Conservation (phyloP, 495 filamentous ascomycete species). For the Neurospora sp. region DNA sequence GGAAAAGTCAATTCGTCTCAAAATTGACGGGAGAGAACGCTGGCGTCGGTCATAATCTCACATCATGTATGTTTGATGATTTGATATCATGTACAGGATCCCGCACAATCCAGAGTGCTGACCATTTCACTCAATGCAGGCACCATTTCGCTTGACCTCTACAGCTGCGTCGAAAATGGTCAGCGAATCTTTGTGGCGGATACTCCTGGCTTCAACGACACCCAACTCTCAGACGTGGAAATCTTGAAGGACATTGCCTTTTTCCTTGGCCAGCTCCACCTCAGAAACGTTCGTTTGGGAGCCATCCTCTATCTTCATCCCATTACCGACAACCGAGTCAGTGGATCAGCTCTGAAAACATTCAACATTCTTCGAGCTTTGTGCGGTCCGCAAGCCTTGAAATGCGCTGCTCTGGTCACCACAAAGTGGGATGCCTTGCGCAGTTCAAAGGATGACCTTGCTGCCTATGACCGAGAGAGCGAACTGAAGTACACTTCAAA, state of each 20-base stretch:
- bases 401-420: neutral
- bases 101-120: neutral
- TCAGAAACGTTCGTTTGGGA: neutral
- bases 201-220: constrained; percentile 40
- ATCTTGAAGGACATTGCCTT: constrained; percentile 30
- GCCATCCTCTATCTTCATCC: neutral
- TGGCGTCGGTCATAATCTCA: constrained; percentile 14
- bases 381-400: neutral
- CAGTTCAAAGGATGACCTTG: neutral
- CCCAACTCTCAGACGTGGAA: constrained; percentile 23
- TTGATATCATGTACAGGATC: neutral
- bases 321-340: neutral
- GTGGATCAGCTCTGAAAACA: neutral
- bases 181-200: constrained; percentile 23
- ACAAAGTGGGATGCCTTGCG: neutral
- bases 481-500: neutral
- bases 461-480: neutral
- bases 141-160: neutral
- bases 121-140: neutral
- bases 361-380: neutral
- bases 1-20: constrained; percentile 31
- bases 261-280: constrained; percentile 16
- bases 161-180: constrained; percentile 9
- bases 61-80: constrained; percentile 13
- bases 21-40: constrained; percentile 10